Conservation (phyloP, 2,329 filamentous ascomycete genomes). For the Alternaria arborescens region DNA sequence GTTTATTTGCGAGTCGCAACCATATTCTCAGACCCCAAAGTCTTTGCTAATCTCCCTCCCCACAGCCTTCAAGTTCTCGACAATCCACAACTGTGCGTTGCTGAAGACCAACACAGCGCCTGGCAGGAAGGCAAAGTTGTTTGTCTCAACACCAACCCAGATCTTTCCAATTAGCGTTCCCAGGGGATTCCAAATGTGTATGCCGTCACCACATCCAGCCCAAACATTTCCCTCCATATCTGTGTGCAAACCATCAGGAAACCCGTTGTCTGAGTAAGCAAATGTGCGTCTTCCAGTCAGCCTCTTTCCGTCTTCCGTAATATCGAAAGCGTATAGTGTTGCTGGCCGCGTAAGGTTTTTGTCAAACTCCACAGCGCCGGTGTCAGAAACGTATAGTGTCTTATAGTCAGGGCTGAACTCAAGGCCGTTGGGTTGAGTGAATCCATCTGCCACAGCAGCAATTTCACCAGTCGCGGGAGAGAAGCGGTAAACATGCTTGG, state of each 20-base stretch:
- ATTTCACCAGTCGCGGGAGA: constrained; percentile 53
- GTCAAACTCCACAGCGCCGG: constrained; percentile 52
- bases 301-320: constrained; percentile 48
- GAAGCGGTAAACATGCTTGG: constrained; percentile 55
- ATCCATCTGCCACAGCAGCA: constrained; percentile 52
- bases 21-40: constrained; percentile 32
- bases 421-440: constrained; percentile 57
- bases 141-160: constrained; percentile 55
- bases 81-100: constrained; percentile 48
- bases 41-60: constrained; percentile 49
- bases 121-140: constrained; percentile 51
- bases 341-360: constrained; percentile 52
- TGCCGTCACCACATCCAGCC: constrained; percentile 63
- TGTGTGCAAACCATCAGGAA: constrained; percentile 68
- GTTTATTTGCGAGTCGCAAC: background rate
- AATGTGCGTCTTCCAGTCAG: constrained; percentile 58
- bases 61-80: constrained; percentile 45
- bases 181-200: constrained; percentile 62
- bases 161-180: constrained; percentile 66
- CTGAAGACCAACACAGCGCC: constrained; percentile 47
- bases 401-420: constrained; percentile 56
- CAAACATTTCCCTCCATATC: constrained; percentile 66
- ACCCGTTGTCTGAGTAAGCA: constrained; percentile 62
- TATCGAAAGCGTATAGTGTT: constrained; percentile 55
- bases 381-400: constrained; percentile 58